Evolutionary conservation across 768 basidiomycete species (phyloP).

Genomic region (Podaxis mareebaensis): DNA sequence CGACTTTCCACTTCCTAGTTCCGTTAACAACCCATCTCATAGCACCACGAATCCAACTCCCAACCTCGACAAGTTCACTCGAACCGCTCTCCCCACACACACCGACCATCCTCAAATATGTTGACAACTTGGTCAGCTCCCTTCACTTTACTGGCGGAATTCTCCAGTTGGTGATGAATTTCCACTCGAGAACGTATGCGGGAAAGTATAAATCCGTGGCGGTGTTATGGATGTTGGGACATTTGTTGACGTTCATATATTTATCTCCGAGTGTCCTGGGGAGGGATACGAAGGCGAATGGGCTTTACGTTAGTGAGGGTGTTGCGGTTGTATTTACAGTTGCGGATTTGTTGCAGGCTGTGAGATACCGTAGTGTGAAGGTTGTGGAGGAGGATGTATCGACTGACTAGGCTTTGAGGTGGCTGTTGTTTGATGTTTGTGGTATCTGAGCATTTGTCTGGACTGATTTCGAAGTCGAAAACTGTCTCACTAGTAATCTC

Average conservation of each 20-base stretch:
- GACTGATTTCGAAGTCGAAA: too few species aligned
- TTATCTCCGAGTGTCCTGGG: background rate
- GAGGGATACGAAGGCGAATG: background rate
- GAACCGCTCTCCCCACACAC: background rate
- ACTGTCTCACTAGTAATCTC: too few species aligned
- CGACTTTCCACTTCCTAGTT: background rate
- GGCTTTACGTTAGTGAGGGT: background rate
- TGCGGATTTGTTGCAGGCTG: constrained; percentile 1
- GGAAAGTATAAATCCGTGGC: constrained; percentile 21
- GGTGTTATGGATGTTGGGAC: background rate
- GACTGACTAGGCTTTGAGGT: background rate
- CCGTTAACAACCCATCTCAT: constrained; percentile 1
- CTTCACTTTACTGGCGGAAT: constrained; percentile 17
- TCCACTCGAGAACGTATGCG: constrained; percentile 23
- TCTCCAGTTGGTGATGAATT: constrained; percentile 27
- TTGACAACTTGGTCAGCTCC: constrained; percentile 2
- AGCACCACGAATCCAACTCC: constrained; percentile 8
- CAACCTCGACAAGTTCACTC: background rate
- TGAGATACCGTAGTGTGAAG: background rate
- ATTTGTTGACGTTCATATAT: background rate
- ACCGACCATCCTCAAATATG: background rate
- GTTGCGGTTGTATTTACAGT: background rate
- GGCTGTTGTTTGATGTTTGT: background rate
- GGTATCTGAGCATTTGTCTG: background rate
- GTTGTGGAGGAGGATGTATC: background rate